Conservation (phyloP, 2,329 filamentous ascomycete genomes). For the Epichloe sibirici region DNA sequence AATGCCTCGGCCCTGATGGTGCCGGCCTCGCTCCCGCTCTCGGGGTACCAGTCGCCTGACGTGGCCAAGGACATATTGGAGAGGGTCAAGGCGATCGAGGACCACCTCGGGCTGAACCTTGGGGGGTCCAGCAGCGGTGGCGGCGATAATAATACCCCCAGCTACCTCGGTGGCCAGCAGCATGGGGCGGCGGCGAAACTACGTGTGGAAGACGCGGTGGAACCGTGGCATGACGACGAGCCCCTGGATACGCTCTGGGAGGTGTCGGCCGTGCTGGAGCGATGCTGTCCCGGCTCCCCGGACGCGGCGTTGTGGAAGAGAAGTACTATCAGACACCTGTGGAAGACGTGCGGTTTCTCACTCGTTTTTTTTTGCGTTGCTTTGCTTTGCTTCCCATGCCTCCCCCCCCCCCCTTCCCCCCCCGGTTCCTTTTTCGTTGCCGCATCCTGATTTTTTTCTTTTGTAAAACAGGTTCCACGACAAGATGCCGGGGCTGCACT, state of each 20-base stretch:
- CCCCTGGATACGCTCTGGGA: slow-evolving; percentile 3
- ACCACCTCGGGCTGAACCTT: not conserved
- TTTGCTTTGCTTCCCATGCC: not conserved
- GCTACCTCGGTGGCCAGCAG: not conserved
- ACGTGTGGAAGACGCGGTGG: not conserved
- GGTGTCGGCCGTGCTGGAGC: slow-evolving; percentile 1
- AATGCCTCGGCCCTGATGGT: slow-evolving; percentile 16
- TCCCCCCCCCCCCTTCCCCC: too few species aligned
- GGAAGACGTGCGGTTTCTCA: slow-evolving; percentile 1
- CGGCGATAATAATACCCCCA: not conserved
- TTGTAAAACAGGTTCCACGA: slow-evolving; percentile 25
- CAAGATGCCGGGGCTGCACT: slow-evolving; percentile 31
- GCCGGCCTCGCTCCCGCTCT: slow-evolving; percentile 9
- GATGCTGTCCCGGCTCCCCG: not conserved
- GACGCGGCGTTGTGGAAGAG: not conserved
- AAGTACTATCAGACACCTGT: slow-evolving; percentile 2
- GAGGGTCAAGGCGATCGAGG: slow-evolving; percentile 3
- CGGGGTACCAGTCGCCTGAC: not conserved
- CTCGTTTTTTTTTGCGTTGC: not conserved
- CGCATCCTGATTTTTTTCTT: not conserved
- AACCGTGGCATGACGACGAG: slow-evolving; percentile 3
- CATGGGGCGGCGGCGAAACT: too few species aligned
- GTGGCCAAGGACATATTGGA: slow-evolving; percentile 1
- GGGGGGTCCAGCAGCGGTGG: too few species aligned
- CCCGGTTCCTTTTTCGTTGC: too few species aligned